phyloP scores from a whole-genome alignment of 1,139 yeast species.

The Geotrichum restrictum region DNA sequence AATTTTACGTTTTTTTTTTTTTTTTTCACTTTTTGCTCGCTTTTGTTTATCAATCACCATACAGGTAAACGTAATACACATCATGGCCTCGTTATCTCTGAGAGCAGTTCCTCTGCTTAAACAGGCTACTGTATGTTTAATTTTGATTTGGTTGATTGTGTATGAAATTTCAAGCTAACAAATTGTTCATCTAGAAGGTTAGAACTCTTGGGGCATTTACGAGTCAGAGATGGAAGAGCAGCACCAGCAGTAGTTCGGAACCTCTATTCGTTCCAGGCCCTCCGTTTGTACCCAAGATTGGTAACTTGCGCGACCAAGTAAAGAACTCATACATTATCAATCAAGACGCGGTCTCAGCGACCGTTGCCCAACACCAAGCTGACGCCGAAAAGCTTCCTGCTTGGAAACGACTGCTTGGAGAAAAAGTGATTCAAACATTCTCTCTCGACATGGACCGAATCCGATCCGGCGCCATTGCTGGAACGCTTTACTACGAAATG shows the following conservation, averaged over 20 bases:
- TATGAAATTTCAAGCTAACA: not conserved
- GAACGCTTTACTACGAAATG: slow-evolving; percentile 77
- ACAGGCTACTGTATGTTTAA: slow-evolving; percentile 7
- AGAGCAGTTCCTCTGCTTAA: slow-evolving; percentile 5
- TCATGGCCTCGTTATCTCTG: slow-evolving; percentile 2
- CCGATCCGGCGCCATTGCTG: slow-evolving; percentile 92
- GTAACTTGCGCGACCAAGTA: slow-evolving; percentile 19
- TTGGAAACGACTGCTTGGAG: slow-evolving; percentile 72
- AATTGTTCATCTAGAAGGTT: not conserved
- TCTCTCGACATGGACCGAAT: slow-evolving; percentile 86
- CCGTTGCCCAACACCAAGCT: slow-evolving; percentile 15
- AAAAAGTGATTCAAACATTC: slow-evolving; percentile 60
- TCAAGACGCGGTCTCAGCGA: slow-evolving; percentile 14
- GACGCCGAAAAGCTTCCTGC: slow-evolving; percentile 45
- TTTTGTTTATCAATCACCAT: no score
- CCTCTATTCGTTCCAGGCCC: slow-evolving; percentile 12
- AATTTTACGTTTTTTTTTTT: not conserved
- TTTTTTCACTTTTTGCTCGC: not conserved
- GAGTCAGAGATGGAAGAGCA: slow-evolving; percentile 10
- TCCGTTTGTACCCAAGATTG: slow-evolving; percentile 18
- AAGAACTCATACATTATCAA: slow-evolving; percentile 16
- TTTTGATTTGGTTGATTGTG: not conserved
- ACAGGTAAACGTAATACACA: no score
- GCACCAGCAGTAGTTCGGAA: not conserved
- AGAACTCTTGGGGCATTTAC: not conserved